These are phyloP conservation scores for Podospora didyma DNA, from an alignment of 495 filamentous ascomycete species.

Conservation along the genomic window DNA sequence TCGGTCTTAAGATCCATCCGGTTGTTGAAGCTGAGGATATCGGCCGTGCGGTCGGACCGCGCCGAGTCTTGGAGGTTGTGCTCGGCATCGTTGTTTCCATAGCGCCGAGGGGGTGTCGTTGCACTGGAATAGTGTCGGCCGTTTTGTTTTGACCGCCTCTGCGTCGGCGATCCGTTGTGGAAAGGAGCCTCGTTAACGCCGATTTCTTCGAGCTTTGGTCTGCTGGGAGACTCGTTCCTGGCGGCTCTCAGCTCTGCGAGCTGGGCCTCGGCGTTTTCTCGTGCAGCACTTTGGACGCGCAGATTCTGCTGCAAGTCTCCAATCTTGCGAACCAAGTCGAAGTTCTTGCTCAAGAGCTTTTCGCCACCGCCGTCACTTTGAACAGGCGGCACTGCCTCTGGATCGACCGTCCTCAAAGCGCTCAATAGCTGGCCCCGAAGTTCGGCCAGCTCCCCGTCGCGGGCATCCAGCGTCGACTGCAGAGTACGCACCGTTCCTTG, in stretches of 20 bases:
- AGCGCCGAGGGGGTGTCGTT: conserved; percentile 69
- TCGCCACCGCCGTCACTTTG: conserved; percentile 46
- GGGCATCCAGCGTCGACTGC: conserved; percentile 69
- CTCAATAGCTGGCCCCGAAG: conserved; percentile 74
- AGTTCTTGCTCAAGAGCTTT: conserved; percentile 53
- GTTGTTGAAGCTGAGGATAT: conserved; percentile 83
- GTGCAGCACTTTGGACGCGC: conserved; percentile 79
- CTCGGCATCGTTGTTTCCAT: conserved; percentile 62
- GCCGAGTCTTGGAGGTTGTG: conserved; percentile 66
- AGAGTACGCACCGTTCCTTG: conserved; percentile 80
- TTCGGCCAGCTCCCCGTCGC: conserved; percentile 74
- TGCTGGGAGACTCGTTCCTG: conserved; percentile 67
- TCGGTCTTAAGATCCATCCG: conserved; percentile 89
- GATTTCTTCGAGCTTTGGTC: conserved; percentile 73
- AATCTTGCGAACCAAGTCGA: conserved; percentile 84
- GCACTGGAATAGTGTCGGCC: conserved; percentile 67
- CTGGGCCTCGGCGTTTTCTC: conserved; percentile 77
- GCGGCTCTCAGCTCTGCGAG: conserved; percentile 76
- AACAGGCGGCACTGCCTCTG: conserved; percentile 50
- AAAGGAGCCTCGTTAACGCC: conserved; percentile 75
- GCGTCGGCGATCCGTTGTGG: conserved; percentile 73
- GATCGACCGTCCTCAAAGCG: conserved; percentile 82
- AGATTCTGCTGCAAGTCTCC: conserved; percentile 83
- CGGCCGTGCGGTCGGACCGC: conserved; percentile 83
- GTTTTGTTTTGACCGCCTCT: conserved; percentile 70